These are phyloP conservation scores for Fusarium sp. DNA, from an alignment of 2,329 filamentous ascomycete genomes.

Conservation along the genomic window DNA sequence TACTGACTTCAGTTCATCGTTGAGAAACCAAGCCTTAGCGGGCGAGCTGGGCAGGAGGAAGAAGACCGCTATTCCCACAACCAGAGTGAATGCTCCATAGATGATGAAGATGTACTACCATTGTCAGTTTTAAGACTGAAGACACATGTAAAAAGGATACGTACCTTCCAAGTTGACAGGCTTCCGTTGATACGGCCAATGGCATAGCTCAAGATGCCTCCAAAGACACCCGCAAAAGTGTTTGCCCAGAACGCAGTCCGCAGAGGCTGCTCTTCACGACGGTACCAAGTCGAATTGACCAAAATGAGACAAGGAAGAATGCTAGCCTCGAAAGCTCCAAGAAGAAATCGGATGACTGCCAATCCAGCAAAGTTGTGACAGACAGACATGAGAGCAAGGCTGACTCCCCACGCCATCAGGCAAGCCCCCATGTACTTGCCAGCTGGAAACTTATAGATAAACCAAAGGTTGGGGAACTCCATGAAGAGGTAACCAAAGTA, in stretches of 20 bases:
- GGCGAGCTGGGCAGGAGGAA: neutral
- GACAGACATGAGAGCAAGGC: conserved; percentile 32
- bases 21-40: neutral
- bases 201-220: conserved; percentile 43
- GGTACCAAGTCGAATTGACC: conserved; percentile 46
- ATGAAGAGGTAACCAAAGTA: conserved; percentile 60
- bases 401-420: conserved; percentile 33
- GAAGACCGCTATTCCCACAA: neutral
- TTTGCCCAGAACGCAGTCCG: conserved; percentile 46
- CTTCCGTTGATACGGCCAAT: conserved; percentile 41
- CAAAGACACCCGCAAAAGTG: conserved; percentile 44
- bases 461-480: conserved; percentile 55
- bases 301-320: conserved; percentile 38
- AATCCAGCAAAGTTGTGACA: conserved; percentile 38
- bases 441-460: conserved; percentile 20
- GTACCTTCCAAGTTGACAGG: conserved; percentile 16
- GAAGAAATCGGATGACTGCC: conserved; percentile 41
- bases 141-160: no score
- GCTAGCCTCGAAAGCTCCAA: conserved; percentile 43
- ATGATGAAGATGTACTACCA: conserved; percentile 34
- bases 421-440: conserved; percentile 26
- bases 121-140: no score
- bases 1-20: conserved; percentile 12
- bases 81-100: conserved; percentile 17
- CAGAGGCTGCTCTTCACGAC: conserved; percentile 42